These are phyloP conservation scores for Fusarium marasasianum DNA, from an alignment of 2,329 filamentous ascomycete genomes.

Conservation along the genomic window DNA sequence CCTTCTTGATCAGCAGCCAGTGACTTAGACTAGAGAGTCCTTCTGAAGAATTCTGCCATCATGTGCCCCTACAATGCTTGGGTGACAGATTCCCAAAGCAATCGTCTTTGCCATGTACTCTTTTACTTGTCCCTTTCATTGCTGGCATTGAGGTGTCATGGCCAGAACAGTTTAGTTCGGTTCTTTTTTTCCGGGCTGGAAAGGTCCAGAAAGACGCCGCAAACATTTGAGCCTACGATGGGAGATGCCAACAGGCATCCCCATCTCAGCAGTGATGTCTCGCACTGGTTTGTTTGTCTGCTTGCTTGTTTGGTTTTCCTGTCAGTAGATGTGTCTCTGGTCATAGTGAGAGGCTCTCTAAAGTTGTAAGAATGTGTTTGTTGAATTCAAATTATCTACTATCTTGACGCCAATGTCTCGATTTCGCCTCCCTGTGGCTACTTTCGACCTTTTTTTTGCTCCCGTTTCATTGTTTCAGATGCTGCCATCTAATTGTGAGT, in stretches of 20 bases:
- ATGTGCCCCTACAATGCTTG: slow-evolving; percentile 21
- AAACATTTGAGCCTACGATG: background rate
- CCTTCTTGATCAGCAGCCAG: background rate
- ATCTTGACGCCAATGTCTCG: slow-evolving; percentile 18
- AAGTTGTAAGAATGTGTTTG: background rate
- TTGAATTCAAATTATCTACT: slow-evolving; percentile 24
- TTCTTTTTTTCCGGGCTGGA: background rate
- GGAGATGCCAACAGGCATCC: background rate
- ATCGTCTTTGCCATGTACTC: background rate
- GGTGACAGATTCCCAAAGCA: slow-evolving; percentile 8
- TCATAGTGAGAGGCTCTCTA: background rate
- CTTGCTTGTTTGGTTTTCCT: background rate
- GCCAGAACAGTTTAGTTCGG: background rate
- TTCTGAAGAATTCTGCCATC: slow-evolving; percentile 11
- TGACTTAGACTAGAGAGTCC: background rate
- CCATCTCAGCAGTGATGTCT: background rate
- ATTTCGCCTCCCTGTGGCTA: slow-evolving; percentile 26
- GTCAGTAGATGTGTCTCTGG: background rate
- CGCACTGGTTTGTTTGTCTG: background rate
- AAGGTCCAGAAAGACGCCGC: background rate
- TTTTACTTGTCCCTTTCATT: slow-evolving; percentile 17
- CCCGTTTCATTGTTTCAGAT: slow-evolving; percentile 12
- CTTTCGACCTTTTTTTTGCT: slow-evolving; percentile 18
- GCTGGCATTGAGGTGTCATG: background rate
- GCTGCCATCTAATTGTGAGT: slow-evolving; percentile 27